Evolutionary conservation across 2,329 filamentous ascomycete genomes (phyloP).

Genomic region (Aurifilum marmelostoma): DNA sequence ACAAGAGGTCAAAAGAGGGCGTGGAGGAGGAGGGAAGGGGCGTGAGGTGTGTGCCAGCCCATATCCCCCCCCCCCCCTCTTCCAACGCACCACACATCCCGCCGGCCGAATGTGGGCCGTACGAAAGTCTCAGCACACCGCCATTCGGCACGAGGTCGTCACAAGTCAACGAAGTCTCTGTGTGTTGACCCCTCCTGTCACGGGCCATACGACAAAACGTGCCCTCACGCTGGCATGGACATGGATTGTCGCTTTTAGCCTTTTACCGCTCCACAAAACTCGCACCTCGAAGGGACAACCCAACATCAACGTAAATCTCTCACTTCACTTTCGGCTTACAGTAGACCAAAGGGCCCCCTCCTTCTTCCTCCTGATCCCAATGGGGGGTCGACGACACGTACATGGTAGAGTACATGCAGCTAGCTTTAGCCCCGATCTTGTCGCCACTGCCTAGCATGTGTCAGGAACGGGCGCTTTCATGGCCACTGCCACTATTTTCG

Average conservation of each 20-base stretch:
- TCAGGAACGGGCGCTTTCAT: background rate
- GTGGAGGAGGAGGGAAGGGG: background rate
- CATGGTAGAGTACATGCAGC: background rate
- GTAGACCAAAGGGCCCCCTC: background rate
- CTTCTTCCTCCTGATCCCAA: background rate
- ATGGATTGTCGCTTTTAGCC: background rate
- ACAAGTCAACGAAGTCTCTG: background rate
- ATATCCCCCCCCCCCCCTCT: background rate
- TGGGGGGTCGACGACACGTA: background rate
- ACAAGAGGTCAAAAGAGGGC: background rate
- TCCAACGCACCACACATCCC: background rate
- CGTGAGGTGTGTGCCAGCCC: background rate
- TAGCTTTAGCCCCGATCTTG: background rate
- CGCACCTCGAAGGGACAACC: background rate
- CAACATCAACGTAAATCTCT: background rate
- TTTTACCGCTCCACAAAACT: background rate
- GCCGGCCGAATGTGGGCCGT: background rate
- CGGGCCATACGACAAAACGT: background rate
- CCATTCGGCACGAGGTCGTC: slow-evolving; percentile 3
- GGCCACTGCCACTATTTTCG: background rate
- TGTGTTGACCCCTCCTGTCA: background rate
- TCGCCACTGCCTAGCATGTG: slow-evolving; percentile 10
- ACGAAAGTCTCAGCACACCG: slow-evolving; percentile 4
- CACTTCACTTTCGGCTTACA: background rate
- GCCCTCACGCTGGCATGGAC: background rate